Evolutionary conservation across 2,329 filamentous ascomycete species (phyloP), one percentile per base, ranked within the genome.

Genomic region (Alternaria arborescens): DNA sequence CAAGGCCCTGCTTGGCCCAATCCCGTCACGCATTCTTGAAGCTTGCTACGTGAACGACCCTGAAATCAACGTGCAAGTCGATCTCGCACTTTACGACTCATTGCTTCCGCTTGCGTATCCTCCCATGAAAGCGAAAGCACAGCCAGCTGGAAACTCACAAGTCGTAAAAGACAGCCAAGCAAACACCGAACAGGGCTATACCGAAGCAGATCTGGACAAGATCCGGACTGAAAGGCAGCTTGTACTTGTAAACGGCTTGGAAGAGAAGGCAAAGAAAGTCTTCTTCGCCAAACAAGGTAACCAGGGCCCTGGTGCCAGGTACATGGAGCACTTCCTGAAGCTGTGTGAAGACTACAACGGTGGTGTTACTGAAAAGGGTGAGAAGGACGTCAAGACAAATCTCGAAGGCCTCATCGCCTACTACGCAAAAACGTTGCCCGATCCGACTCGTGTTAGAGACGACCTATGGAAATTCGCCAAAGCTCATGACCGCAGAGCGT

Each of bases 381-480:
- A 83, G 50, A 87, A 89, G 60, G 88, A 89, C 18, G 83, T 84
- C 68, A 93, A 93, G 69, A 82, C 84, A 10, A 89, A 89, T 56
- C 85, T 99, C 30, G 87, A 88, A 58, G 89, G 86, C 67, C 87
- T 93, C 12, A 88, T 96, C 44, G 84, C 90, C 52, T 92, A 89
- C 74, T 82, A 97, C 42, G 85, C 89, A 5, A 88, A 88, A 64
- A 89, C 89, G 57, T 87, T 97, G 54, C 92, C 94, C 0, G 94
- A 99, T 68, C 81, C 88, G 0, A 77, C 86, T 53, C 88, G 90
- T 67, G 89, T 91, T 18, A 87, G 86, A 34, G 86, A 88, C 16
- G 93, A 98, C 77, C 82, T 99, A 12, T 89, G 92, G 81, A 96
- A 92, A 71, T 98, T 97, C 75, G 93, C 93, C 38, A 97, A 94